These are phyloP conservation scores for Tuber aestivum DNA, from an alignment of 495 filamentous ascomycete genomes.

Conservation along the genomic window DNA sequence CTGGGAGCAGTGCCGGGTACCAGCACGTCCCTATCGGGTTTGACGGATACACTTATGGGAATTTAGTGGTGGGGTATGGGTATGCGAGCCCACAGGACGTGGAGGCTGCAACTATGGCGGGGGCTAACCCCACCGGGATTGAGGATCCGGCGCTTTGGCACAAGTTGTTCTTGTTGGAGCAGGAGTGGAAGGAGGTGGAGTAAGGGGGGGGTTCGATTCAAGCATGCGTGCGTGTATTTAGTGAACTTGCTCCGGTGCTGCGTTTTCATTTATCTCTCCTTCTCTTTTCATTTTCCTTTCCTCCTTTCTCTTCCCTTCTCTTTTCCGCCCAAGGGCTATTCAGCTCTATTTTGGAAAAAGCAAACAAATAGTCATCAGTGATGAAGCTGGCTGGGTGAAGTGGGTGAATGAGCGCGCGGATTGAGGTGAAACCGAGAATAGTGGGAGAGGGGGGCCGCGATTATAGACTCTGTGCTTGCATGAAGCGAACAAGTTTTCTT, in stretches of 20 bases:
- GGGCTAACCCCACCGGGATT: not conserved
- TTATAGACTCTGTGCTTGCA: constrained; percentile 1
- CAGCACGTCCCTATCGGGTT: not conserved
- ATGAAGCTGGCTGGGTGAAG: not conserved
- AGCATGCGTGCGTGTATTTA: not conserved
- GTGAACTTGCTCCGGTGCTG: not conserved
- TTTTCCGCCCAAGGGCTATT: constrained; percentile 21
- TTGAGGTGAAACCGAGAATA: not conserved
- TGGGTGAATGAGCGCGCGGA: not conserved
- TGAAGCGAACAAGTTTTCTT: not conserved
- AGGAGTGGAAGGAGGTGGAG: constrained; percentile 3
- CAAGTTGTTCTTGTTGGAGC: not conserved
- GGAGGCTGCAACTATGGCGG: not conserved
- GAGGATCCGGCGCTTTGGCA: not conserved
- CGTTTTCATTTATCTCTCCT: constrained; percentile 7
- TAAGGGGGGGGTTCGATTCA: not conserved
- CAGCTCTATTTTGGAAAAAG: constrained; percentile 13
- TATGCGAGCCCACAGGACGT: not conserved
- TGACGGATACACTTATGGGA: not conserved
- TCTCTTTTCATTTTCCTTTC: not conserved
- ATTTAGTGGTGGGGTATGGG: not conserved
- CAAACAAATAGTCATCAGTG: not conserved
- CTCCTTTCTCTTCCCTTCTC: constrained; percentile 7
- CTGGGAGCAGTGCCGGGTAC: not conserved
- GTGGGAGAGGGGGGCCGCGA: not conserved